These are phyloP conservation scores for Fistulinella prunicolor DNA, from an alignment of 768 basidiomycete species.

Conservation along the genomic window DNA sequence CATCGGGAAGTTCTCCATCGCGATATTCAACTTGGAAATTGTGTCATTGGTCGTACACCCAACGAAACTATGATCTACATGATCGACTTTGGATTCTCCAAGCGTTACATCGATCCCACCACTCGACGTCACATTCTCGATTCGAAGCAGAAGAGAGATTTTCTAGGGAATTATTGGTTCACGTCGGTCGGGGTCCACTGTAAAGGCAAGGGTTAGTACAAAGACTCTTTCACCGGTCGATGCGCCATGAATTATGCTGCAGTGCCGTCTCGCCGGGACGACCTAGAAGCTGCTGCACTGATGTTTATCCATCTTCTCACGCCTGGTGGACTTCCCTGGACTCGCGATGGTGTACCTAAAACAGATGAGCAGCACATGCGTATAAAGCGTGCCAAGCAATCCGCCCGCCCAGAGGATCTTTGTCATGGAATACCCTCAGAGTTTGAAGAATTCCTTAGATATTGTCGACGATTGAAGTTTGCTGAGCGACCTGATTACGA, in stretches of 20 bases:
- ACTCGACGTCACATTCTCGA: constrained; percentile 72
- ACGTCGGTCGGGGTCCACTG: constrained; percentile 77
- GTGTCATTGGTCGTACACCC: constrained; percentile 58
- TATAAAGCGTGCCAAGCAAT: constrained; percentile 62
- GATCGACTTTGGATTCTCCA: constrained; percentile 87
- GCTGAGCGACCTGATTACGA: constrained; percentile 67
- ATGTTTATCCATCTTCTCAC: constrained; percentile 82
- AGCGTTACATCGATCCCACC: constrained; percentile 64
- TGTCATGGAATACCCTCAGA: constrained; percentile 65
- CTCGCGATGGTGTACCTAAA: constrained; percentile 76
- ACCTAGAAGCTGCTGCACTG: constrained; percentile 71
- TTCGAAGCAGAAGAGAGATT: constrained; percentile 63
- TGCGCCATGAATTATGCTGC: constrained; percentile 19
- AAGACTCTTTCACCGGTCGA: constrained; percentile 11
- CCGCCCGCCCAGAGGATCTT: constrained; percentile 59
- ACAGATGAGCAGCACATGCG: constrained; percentile 59
- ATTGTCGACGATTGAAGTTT: constrained; percentile 67
- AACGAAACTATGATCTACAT: constrained; percentile 65
- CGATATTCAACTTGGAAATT: constrained; percentile 79
- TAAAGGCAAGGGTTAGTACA: constrained; percentile 58
- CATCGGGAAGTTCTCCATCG: constrained; percentile 68
- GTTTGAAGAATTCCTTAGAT: constrained; percentile 75
- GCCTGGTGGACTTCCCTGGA: constrained; percentile 74
- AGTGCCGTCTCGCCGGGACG: constrained; percentile 80
- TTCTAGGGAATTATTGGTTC: constrained; percentile 86